These are phyloP conservation scores for Lentinus polychrous DNA, from an alignment of 1,284 basidiomycete species.

Conservation along the genomic window DNA sequence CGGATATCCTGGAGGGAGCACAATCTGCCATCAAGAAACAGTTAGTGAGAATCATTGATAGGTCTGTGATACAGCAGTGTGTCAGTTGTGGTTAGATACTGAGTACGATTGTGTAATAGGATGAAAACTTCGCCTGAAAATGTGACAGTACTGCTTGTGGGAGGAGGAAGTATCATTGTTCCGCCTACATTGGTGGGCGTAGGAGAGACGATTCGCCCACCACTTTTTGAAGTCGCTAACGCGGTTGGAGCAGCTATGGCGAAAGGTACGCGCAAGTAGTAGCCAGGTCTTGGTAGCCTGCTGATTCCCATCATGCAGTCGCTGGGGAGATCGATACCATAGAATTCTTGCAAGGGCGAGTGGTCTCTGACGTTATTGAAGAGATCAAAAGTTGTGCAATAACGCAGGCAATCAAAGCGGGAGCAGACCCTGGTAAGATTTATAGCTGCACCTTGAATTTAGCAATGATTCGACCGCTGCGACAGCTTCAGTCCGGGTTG, in stretches of 20 bases:
- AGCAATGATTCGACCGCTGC: background rate
- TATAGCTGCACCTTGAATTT: background rate
- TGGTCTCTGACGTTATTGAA: slow-evolving; percentile 35
- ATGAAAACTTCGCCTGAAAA: slow-evolving; percentile 55
- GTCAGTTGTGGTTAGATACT: background rate
- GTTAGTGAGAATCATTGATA: slow-evolving; percentile 37
- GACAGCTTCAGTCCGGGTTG: slow-evolving; percentile 31
- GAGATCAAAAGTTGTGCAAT: slow-evolving; percentile 38
- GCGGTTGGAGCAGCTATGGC: slow-evolving; percentile 49
- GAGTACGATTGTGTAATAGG: slow-evolving; percentile 7
- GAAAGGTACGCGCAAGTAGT: slow-evolving; percentile 26
- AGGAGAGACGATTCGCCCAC: slow-evolving; percentile 39
- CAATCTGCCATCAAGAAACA: slow-evolving; percentile 38
- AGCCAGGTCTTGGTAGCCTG: background rate
- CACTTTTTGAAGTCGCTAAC: slow-evolving; percentile 46
- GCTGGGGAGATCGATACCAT: slow-evolving; percentile 34
- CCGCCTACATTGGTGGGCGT: slow-evolving; percentile 40
- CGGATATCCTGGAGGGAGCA: slow-evolving; percentile 24
- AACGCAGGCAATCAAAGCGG: slow-evolving; percentile 34
- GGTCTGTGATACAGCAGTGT: slow-evolving; percentile 11
- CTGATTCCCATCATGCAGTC: no score
- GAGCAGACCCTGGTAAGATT: slow-evolving; percentile 31
- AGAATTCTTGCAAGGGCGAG: slow-evolving; percentile 31
- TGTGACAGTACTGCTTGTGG: slow-evolving; percentile 43
- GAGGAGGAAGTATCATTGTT: slow-evolving; percentile 42